Conservation (phyloP, 805 yeast species). For the Schizosaccharomyces octosporus region DNA sequence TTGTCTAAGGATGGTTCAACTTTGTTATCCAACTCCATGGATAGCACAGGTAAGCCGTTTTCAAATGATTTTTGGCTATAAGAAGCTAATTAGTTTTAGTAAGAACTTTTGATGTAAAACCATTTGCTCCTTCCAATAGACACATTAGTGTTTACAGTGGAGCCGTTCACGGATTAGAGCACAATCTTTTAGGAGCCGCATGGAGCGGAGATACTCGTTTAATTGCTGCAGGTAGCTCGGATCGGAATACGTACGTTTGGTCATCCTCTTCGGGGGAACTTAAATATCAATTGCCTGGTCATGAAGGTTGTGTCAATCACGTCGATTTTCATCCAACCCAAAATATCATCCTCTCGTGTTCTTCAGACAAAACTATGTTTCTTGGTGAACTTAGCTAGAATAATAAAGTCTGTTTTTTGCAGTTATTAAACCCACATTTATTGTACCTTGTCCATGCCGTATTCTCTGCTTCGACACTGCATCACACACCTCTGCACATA, state of each 20-base stretch:
- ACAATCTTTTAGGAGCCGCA: conserved; percentile 24
- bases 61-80: not conserved
- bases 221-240: conserved; percentile 37
- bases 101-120: conserved; percentile 30
- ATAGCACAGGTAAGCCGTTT: not conserved
- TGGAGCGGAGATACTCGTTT: conserved; percentile 18
- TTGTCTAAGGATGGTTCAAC: conserved; percentile 18
- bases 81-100: conserved; percentile 30
- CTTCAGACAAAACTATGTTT: conserved; percentile 8
- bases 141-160: conserved; percentile 3
- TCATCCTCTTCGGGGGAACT: conserved; percentile 24
- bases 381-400: conserved; percentile 7
- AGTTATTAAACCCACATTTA: no score
- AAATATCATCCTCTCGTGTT: conserved; percentile 14
- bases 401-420: not conserved
- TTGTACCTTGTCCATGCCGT: no score
- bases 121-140: conserved; percentile 12
- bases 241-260: conserved; percentile 35
- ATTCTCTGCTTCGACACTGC: no score
- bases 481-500: no score
- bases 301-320: conserved; percentile 26
- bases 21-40: conserved; percentile 10
- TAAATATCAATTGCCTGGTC: conserved; percentile 31
- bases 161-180: conserved; percentile 23
- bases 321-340: conserved; percentile 31